A percentile compares a stretch with the other conserved stretches of the same genome.
phyloP scores from a whole-genome alignment of 352 stramenopile species.

The Globisporangium recalcitrans region DNA sequence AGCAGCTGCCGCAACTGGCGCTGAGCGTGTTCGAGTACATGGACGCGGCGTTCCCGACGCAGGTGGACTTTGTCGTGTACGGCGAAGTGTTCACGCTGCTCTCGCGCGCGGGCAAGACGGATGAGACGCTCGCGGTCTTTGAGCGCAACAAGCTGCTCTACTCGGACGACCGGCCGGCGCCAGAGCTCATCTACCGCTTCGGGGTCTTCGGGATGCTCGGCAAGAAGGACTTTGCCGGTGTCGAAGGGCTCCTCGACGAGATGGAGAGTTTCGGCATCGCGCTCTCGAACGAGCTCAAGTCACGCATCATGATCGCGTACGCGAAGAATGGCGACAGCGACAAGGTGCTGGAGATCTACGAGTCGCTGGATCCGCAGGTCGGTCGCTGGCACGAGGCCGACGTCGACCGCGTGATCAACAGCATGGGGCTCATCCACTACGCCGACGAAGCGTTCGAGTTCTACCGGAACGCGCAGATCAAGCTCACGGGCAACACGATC shows the following conservation, averaged over 20 bases:
- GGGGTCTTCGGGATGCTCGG: conserved; percentile 40
- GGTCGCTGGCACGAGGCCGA: conserved; percentile 40
- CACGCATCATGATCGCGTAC: conserved; percentile 38
- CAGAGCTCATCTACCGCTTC: conserved; percentile 60
- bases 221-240: conserved; percentile 25
- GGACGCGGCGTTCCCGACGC: conserved; percentile 26
- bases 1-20: conserved; percentile 26
- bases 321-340: conserved; percentile 29
- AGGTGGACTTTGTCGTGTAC: conserved; percentile 35
- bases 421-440: conserved; percentile 30
- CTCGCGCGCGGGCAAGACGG: conserved; percentile 14
- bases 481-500: conserved; percentile 39
- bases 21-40: conserved; percentile 36
- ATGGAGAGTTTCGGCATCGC: conserved; percentile 28
- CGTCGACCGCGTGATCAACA: conserved; percentile 48
- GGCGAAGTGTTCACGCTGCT: conserved; percentile 41
- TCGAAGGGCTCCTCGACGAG: conserved; percentile 29
- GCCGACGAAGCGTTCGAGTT: conserved; percentile 57
- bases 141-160: conserved; percentile 26
- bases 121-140: conserved; percentile 27
- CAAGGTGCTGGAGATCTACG: conserved; percentile 29
- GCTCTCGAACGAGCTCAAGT: conserved; percentile 38
- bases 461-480: conserved; percentile 37
- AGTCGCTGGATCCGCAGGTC: conserved; percentile 23
- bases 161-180: conserved; percentile 17